These are phyloP conservation scores for Rubia occidens DNA, from an alignment of 305 asterid species.

Conservation along the genomic window DNA sequence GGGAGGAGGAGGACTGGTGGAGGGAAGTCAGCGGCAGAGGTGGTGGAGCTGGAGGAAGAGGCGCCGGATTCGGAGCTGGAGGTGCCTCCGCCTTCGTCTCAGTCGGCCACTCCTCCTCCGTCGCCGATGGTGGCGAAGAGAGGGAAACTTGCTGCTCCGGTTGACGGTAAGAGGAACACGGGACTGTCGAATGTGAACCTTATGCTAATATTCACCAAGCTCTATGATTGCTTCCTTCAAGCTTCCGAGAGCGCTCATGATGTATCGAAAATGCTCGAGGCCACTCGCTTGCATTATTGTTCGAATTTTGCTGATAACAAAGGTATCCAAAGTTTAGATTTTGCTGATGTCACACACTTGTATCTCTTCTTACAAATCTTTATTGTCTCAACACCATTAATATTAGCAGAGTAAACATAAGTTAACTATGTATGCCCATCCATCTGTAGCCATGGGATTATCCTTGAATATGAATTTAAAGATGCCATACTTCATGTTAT, in stretches of 20 bases:
- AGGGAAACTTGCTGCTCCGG: slow-evolving; percentile 40
- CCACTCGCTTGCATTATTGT: slow-evolving; percentile 88
- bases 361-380: not conserved
- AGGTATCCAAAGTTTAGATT: slow-evolving; percentile 31
- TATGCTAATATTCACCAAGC: slow-evolving; percentile 52
- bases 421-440: not conserved
- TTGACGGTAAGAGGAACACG: slow-evolving; percentile 48
- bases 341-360: not conserved
- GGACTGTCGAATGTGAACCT: slow-evolving; percentile 34
- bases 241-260: slow-evolving; percentile 94
- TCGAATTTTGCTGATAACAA: slow-evolving; percentile 90
- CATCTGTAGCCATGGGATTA: not conserved
- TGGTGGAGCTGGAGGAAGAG: too few relatives aligned
- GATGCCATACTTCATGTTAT: not conserved
- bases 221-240: slow-evolving; percentile 85
- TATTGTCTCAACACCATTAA: not conserved
- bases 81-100: slow-evolving; percentile 27
- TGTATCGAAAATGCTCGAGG: slow-evolving; percentile 93
- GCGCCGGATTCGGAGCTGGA: too few relatives aligned
- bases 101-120: slow-evolving; percentile 24
- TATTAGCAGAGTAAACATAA: not conserved
- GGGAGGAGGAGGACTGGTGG: slow-evolving; percentile 19
- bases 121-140: slow-evolving; percentile 45
- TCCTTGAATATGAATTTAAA: not conserved
- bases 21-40: too few relatives aligned